A percentile compares a stretch with the other conserved stretches of the same genome.
phyloP scores from a whole-genome alignment of 352 stramenopile species.

The Phytophthora quininea region DNA sequence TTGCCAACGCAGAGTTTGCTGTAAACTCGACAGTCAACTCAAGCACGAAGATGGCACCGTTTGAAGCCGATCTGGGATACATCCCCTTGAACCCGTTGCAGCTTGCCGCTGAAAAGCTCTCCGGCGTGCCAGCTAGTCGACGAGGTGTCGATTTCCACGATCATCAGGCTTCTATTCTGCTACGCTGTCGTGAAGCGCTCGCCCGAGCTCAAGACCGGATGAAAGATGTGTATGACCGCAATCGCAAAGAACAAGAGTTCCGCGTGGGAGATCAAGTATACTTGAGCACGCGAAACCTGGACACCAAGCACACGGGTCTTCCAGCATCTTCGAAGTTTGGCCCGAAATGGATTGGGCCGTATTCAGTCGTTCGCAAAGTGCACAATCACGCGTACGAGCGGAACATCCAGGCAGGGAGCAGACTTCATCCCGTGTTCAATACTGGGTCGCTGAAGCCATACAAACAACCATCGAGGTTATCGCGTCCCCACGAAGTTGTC shows the following conservation, averaged over 20 bases:
- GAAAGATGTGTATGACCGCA: slow-evolving; percentile 18
- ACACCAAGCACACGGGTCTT: slow-evolving; percentile 10
- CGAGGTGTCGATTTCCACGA: slow-evolving; percentile 8
- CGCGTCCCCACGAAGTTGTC: not conserved
- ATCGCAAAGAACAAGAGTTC: not conserved
- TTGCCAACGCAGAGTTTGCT: slow-evolving; percentile 8
- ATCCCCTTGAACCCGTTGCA: slow-evolving; percentile 7
- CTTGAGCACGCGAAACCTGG: slow-evolving; percentile 18
- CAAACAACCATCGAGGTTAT: not conserved
- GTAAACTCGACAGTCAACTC: slow-evolving; percentile 7
- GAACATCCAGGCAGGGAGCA: slow-evolving; percentile 3
- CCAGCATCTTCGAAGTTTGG: slow-evolving; percentile 4
- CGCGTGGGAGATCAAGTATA: slow-evolving; percentile 13
- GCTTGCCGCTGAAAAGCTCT: not conserved
- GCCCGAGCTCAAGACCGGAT: slow-evolving; percentile 13
- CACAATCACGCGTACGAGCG: no score
- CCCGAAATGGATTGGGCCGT: no score
- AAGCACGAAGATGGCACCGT: slow-evolving; percentile 21
- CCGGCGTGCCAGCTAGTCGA: not conserved
- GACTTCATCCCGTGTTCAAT: slow-evolving; percentile 20
- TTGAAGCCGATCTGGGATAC: slow-evolving; percentile 22
- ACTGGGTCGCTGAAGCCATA: slow-evolving; percentile 15
- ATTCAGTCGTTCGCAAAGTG: no score
- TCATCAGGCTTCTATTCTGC: slow-evolving; percentile 11
- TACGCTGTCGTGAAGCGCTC: slow-evolving; percentile 11